Conservation (phyloP, 768 basidiomycete genomes). For the Kwoniella bestiolae region DNA sequence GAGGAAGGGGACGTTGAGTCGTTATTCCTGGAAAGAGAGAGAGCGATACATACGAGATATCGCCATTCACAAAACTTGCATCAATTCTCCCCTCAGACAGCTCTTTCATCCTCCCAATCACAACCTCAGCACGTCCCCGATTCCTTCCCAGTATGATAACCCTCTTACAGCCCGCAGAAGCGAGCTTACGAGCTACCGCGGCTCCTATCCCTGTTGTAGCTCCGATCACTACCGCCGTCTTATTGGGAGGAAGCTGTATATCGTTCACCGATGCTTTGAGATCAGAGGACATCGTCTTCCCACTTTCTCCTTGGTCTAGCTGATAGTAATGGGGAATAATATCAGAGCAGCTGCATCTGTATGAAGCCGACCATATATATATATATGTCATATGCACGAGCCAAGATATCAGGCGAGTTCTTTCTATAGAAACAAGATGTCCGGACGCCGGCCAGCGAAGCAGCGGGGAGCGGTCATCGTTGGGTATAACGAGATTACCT, state of each 20-base stretch:
- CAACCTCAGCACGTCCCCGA: background rate
- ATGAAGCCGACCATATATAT: too few species aligned
- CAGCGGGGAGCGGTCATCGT: too few species aligned
- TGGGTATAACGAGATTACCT: too few species aligned
- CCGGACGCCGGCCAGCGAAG: too few species aligned
- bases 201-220: slow-evolving; percentile 25
- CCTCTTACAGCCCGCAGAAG: slow-evolving; percentile 17
- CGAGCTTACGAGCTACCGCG: slow-evolving; percentile 11
- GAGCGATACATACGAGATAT: background rate
- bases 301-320: too few species aligned
- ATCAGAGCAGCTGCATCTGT: too few species aligned
- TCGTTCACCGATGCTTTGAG: background rate
- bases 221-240: slow-evolving; percentile 16
- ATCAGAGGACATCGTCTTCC: background rate
- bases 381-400: too few species aligned
- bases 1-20: background rate
- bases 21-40: background rate
- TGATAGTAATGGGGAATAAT: too few species aligned
- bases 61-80: slow-evolving; percentile 8
- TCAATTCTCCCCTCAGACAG: background rate
- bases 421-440: too few species aligned
- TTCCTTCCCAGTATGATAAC: slow-evolving; percentile 19
- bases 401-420: too few species aligned
- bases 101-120: slow-evolving; percentile 1
- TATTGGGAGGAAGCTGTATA: background rate